Percentiles rank a stretch among this genome's conserved stretches.
phyloP scores from a whole-genome alignment of 1,284 basidiomycete genomes.

The Moesziomyces parantarcticus region DNA sequence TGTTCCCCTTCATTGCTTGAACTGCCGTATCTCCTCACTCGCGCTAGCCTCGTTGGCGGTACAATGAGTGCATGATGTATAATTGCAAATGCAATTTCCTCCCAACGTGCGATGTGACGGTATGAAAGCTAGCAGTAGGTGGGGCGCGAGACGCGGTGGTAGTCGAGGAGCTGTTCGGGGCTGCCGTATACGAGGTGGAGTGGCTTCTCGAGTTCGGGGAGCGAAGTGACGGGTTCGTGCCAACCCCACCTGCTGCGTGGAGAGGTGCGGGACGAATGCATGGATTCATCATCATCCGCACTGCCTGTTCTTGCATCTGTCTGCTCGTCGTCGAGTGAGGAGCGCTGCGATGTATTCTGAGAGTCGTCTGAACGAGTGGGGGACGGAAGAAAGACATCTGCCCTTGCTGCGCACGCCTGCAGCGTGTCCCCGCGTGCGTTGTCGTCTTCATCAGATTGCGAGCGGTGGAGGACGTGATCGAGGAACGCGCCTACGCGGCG shows the following conservation, averaged over 20 bases:
- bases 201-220: conserved; percentile 54
- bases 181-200: conserved; percentile 57
- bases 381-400: conserved; percentile 22
- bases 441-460: background rate
- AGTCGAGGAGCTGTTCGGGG: conserved; percentile 58
- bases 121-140: conserved; percentile 50
- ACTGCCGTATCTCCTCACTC: background rate
- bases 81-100: background rate
- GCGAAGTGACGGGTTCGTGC: conserved; percentile 32
- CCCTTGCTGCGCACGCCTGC: conserved; percentile 1
- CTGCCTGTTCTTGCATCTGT: background rate
- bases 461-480: conserved; percentile 20
- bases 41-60: background rate
- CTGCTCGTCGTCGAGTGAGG: background rate
- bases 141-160: conserved; percentile 56
- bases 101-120: background rate
- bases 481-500: conserved; percentile 41
- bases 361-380: conserved; percentile 23
- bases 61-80: background rate
- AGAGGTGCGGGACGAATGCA: conserved; percentile 13
- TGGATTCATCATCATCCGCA: conserved; percentile 24
- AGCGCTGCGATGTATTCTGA: conserved; percentile 2
- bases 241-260: conserved; percentile 18
- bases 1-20: conserved; percentile 78
- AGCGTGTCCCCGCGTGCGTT: conserved; percentile 8